Percentiles rank a stretch among this genome's conserved stretches.
Conservation (phyloP, 352 stramenopile genomes). For the Pythium brassicae region DNA sequence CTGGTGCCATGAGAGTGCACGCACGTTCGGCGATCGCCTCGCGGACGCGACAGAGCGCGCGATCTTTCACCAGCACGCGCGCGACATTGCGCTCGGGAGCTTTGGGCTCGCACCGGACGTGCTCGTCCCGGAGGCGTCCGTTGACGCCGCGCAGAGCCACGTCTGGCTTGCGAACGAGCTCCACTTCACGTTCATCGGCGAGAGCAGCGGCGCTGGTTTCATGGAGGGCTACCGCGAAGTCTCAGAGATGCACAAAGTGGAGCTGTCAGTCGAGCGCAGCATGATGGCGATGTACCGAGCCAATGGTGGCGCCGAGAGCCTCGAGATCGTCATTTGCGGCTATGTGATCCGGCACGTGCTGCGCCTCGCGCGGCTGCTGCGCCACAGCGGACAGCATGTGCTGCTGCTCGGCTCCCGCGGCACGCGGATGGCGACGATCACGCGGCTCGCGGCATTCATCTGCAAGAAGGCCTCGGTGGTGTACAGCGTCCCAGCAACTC, state of each 20-base stretch:
- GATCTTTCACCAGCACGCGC: conserved; percentile 37
- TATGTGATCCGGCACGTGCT: conserved; percentile 58
- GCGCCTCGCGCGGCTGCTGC: conserved; percentile 41
- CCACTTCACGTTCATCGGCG: conserved; percentile 53
- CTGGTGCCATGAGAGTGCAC: conserved; percentile 68
- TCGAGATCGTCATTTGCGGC: conserved; percentile 50
- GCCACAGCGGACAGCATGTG: conserved; percentile 26
- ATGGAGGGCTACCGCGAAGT: conserved; percentile 56
- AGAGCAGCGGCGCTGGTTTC: conserved; percentile 30
- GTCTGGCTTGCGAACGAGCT: conserved; percentile 46
- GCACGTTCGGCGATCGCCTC: conserved; percentile 50
- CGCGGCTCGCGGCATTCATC: conserved; percentile 46
- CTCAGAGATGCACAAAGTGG: conserved; percentile 41
- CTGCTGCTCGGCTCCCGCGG: conserved; percentile 43
- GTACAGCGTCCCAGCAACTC: conserved; percentile 18
- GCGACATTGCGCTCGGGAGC: conserved; percentile 34
- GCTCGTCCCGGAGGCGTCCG: conserved; percentile 22
- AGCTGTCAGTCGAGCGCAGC: conserved; percentile 47
- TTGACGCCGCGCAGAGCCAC: conserved; percentile 16
- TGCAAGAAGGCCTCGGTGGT: conserved; percentile 32
- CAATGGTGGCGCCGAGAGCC: conserved; percentile 21
- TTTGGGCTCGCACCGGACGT: conserved; percentile 42
- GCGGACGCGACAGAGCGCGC: conserved; percentile 24
- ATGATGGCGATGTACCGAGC: conserved; percentile 49
- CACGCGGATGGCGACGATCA: conserved; percentile 48